Base-by-base conservation (phyloP, 2,329 filamentous ascomycete genomes). In the Spiromastix sp. region DNA sequence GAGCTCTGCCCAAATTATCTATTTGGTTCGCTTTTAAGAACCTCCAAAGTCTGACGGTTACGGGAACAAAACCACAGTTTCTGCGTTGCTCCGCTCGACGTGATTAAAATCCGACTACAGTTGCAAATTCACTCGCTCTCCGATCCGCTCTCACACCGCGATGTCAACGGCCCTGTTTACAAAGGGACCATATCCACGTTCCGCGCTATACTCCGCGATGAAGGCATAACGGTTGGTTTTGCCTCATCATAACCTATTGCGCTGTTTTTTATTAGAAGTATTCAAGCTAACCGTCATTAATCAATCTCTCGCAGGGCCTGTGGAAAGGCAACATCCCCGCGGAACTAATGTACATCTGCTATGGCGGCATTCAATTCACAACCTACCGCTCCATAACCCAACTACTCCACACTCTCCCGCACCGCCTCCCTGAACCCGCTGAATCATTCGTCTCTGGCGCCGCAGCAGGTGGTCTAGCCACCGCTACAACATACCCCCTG, bases 261-360 rank as follows among this genome's bases (percentile, higher is more conserved):
- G 16, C 18, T 19, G 15, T 7, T 20, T 18, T 10, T 20, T 15
- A n/a, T 18, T 32, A 19, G n/a, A 25, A 32, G 12, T n/a, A 9
- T n/a, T n/a, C n/a, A n/a, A n/a, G n/a, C n/a, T n/a, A n/a, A n/a
- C n/a, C n/a, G n/a, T n/a, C n/a, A n/a, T n/a, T n/a, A n/a, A n/a
- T n/a, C n/a, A n/a, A n/a, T 18, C 10, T 21, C 9, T 25, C 12
- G 36, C 30, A 68, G 35, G 82, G 77, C 19, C 72, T 98, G 45
- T 98, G 91, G 91, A 96, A 96, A 68, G 91, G 91, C 56, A 98
- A 98, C 56, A 77, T 98, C 40, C 87, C 91, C 25, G 91, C 91
- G 34, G 91, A 96, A 69, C 64, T 91, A 43, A 78, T 98, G 64
- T 98, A 98, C 64, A 71, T 98, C 46, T 80, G 78, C 58, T 98